Evolutionary conservation across 2,329 filamentous ascomycete species (phyloP).

Genomic region (Xylariomycetidae sp.): DNA sequence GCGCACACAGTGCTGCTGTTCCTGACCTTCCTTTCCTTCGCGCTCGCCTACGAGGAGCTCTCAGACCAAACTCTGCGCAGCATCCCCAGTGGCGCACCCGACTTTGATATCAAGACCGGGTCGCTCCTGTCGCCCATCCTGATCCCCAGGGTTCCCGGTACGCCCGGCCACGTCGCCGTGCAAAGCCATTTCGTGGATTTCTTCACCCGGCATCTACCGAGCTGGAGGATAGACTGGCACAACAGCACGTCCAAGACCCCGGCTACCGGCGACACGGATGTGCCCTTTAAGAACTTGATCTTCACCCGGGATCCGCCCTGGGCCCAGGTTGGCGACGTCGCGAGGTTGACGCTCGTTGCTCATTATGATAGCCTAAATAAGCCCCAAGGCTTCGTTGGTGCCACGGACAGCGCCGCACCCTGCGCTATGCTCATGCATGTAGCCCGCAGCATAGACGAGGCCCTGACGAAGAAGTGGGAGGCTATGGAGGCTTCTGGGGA

Average conservation of each 20-base stretch:
- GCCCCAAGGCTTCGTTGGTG: slow-evolving; percentile 85
- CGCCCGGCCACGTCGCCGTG: slow-evolving; percentile 65
- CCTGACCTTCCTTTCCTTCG: slow-evolving; percentile 17
- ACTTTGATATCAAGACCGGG: slow-evolving; percentile 76
- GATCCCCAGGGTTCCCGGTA: slow-evolving; percentile 82
- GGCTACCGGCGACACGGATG: slow-evolving; percentile 59
- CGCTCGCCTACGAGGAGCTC: slow-evolving; percentile 46
- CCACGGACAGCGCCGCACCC: slow-evolving; percentile 87
- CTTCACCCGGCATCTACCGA: slow-evolving; percentile 68
- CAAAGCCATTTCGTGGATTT: slow-evolving; percentile 81
- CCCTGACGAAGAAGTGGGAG: slow-evolving; percentile 77
- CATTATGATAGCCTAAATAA: slow-evolving; percentile 86
- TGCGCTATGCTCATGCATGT: slow-evolving; percentile 92
- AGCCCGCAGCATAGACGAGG: slow-evolving; percentile 73
- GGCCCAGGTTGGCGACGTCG: slow-evolving; percentile 67
- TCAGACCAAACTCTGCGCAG: slow-evolving; percentile 69
- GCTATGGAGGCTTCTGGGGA: slow-evolving; percentile 60
- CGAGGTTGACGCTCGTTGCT: slow-evolving; percentile 79
- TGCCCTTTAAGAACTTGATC: slow-evolving; percentile 86
- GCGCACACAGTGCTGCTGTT: slow-evolving; percentile 1
- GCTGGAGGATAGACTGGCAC: slow-evolving; percentile 78
- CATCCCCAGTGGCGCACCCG: slow-evolving; percentile 66
- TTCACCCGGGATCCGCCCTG: slow-evolving; percentile 86
- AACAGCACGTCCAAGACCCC: slow-evolving; percentile 88
- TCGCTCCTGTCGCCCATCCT: slow-evolving; percentile 81